A percentile compares a stretch with the other conserved stretches of the same genome.
phyloP scores from a whole-genome alignment of 352 stramenopile species.

The Globisporangium megalacanthum region DNA sequence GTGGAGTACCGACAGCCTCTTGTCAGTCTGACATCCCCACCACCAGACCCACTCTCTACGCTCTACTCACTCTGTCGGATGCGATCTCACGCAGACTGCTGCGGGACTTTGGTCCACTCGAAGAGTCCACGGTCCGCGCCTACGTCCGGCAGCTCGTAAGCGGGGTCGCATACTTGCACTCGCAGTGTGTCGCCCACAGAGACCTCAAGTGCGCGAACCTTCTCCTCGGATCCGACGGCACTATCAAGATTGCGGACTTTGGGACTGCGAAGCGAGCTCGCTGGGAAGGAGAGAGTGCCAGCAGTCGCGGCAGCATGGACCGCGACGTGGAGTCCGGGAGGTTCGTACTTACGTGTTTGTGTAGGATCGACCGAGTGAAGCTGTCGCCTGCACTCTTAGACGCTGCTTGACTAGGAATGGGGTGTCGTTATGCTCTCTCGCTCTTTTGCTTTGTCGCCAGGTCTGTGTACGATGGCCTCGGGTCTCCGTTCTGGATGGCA shows the following conservation, averaged over 20 bases:
- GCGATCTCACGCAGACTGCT: constrained; percentile 38
- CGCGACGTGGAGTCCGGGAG: constrained; percentile 9
- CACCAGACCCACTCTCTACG: neutral
- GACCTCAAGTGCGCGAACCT: constrained; percentile 89
- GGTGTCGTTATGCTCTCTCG: neutral
- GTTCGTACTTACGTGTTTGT: neutral
- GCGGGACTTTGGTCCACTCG: constrained; percentile 72
- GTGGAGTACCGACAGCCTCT: neutral
- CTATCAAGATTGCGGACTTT: constrained; percentile 87
- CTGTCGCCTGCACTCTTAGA: neutral
- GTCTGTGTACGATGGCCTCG: constrained; percentile 66
- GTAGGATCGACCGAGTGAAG: constrained; percentile 5
- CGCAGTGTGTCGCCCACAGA: constrained; percentile 64
- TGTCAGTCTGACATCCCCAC: neutral
- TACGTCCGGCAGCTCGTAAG: constrained; percentile 58
- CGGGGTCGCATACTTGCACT: constrained; percentile 72
- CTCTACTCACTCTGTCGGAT: too few relatives aligned
- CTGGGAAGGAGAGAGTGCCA: neutral
- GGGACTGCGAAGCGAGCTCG: constrained; percentile 52
- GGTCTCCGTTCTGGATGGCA: constrained; percentile 94
- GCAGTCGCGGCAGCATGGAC: neutral
- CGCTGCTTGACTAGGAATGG: neutral
- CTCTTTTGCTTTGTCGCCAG: constrained; percentile 14
- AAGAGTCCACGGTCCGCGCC: constrained; percentile 46
- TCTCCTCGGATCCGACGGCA: constrained; percentile 51